Evolutionary conservation across 495 filamentous ascomycete genomes (phyloP).

Genomic region (Annulohypoxylon bovei): DNA sequence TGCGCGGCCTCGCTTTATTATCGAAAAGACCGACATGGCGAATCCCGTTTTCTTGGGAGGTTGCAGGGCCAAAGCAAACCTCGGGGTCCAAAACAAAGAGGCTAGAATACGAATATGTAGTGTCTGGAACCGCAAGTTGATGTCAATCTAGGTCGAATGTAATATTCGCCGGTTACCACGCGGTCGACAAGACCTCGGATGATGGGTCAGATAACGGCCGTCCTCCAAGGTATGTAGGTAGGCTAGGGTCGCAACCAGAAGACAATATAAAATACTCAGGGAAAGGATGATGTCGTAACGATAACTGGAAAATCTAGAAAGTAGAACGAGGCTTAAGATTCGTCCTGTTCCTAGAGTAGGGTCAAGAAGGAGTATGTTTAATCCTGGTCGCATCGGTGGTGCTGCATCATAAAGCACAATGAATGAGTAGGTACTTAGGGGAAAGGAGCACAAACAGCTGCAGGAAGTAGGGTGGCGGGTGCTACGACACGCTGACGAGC

Average conservation of each 20-base stretch:
- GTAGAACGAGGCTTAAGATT: background rate
- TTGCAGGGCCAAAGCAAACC: background rate
- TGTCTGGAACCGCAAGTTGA: background rate
- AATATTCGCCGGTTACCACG: background rate
- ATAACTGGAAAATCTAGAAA: background rate
- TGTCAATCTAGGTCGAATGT: background rate
- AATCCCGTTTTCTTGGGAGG: background rate
- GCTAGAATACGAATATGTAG: background rate
- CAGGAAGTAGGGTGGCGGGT: background rate
- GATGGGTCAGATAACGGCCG: background rate
- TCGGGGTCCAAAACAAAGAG: background rate
- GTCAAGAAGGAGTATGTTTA: background rate
- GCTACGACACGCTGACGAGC: conserved; percentile 2
- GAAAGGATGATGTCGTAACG: background rate
- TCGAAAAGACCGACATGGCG: conserved; percentile 64
- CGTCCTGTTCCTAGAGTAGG: background rate
- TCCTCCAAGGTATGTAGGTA: background rate
- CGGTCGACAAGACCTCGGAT: background rate
- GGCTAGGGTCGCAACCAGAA: background rate
- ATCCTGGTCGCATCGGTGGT: background rate
- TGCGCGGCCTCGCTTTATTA: conserved; percentile 57
- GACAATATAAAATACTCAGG: background rate
- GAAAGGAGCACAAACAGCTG: background rate
- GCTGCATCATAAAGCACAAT: background rate
- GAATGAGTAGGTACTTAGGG: background rate